A percentile compares a stretch with the other conserved stretches of the same genome.
Evolutionary conservation across 345 rosid genomes (phyloP).

Genomic region (Murraya paniculata): DNA sequence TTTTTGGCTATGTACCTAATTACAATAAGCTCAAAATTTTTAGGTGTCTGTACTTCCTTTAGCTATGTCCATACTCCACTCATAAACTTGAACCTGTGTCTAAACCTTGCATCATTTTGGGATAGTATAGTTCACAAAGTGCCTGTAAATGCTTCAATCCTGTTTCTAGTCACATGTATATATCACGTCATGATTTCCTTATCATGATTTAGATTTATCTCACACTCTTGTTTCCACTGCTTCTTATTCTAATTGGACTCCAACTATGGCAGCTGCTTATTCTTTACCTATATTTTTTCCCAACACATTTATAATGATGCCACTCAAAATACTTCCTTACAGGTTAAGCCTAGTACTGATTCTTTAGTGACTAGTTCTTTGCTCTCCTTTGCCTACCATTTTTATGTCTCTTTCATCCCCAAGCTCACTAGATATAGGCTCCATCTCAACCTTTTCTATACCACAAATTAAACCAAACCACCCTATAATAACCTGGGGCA

Average conservation of each 20-base stretch:
- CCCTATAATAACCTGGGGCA: background rate
- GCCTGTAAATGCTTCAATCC: background rate
- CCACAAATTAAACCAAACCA: background rate
- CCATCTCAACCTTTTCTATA: no score
- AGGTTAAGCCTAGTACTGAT: no score
- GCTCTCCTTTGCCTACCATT: no score
- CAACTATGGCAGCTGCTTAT: no score
- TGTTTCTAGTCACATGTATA: background rate
- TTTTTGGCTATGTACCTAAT: background rate
- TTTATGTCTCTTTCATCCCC: background rate
- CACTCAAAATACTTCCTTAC: no score
- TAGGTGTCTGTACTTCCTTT: background rate
- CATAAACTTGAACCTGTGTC: background rate
- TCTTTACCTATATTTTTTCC: no score
- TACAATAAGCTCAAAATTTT: background rate
- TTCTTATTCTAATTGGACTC: background rate
- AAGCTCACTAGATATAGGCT: background rate
- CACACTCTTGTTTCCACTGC: background rate
- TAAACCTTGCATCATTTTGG: background rate
- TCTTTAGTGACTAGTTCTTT: no score
- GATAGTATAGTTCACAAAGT: background rate
- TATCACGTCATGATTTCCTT: background rate
- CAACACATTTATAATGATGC: no score
- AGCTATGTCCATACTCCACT: background rate
- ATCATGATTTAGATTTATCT: background rate